Evolutionary conservation across 1,284 basidiomycete species (phyloP).

Genomic region (Mixia osmundae): DNA sequence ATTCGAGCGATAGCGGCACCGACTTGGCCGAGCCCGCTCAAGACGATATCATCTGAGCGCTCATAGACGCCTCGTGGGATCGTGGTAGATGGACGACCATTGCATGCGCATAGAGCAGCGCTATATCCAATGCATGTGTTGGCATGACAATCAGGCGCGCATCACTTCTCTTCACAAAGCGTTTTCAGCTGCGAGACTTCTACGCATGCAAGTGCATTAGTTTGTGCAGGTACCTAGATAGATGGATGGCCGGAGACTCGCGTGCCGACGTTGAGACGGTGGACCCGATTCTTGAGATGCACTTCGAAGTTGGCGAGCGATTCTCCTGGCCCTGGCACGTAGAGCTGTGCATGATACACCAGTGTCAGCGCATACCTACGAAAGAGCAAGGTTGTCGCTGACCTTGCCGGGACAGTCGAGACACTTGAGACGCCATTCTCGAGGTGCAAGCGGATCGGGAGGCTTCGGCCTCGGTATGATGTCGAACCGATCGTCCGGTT

Average conservation of each 20-base stretch:
- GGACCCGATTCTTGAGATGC: conserved; percentile 54
- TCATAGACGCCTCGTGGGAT: no score
- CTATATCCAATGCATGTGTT: no score
- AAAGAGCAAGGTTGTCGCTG: neutral
- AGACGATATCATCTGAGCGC: no score
- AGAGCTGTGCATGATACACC: conserved; percentile 33
- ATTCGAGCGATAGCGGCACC: conserved; percentile 12
- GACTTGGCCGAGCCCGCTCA: no score
- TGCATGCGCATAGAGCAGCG: no score
- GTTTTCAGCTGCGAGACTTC: no score
- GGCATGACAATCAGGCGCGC: no score
- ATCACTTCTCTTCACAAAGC: no score
- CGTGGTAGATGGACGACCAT: no score
- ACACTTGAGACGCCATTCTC: conserved; percentile 82
- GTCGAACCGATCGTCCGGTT: conserved; percentile 61
- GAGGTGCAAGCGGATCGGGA: conserved; percentile 29
- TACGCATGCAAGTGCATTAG: no score
- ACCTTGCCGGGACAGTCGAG: conserved; percentile 85
- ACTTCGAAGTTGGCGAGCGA: conserved; percentile 76
- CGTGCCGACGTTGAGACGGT: conserved; percentile 35
- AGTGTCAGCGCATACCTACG: neutral
- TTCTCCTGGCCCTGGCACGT: conserved; percentile 74
- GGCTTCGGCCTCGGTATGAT: conserved; percentile 30
- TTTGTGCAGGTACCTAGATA: conserved; percentile 10
- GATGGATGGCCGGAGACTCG: conserved; percentile 13